Evolutionary conservation across 2,329 filamentous ascomycete species (phyloP).

Genomic region (Microsporum canis): DNA sequence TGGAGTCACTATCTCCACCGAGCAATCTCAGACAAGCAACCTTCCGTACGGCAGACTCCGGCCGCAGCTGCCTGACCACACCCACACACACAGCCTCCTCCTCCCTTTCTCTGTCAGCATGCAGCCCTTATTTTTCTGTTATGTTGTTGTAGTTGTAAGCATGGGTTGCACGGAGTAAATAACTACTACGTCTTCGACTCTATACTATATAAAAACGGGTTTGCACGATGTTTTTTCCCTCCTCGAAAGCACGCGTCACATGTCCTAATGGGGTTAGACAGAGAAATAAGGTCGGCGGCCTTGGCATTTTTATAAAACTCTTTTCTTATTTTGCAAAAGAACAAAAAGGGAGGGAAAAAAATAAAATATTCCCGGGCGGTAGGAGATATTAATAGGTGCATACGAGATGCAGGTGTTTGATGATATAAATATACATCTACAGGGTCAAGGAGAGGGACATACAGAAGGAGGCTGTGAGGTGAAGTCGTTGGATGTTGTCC

Average conservation of each 20-base stretch:
- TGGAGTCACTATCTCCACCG: not conserved
- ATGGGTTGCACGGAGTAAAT: not conserved
- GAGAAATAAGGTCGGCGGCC: slow-evolving; percentile 1
- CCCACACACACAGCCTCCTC: not conserved
- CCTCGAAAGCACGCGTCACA: not conserved
- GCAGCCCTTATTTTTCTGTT: not conserved
- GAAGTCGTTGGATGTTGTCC: not conserved
- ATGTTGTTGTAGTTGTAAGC: not conserved
- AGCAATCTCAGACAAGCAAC: not conserved
- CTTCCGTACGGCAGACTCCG: not conserved
- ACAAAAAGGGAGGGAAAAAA: too few species aligned
- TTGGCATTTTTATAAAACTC: not conserved
- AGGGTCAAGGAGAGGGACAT: not conserved
- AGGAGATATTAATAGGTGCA: not conserved
- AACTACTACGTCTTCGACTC: not conserved
- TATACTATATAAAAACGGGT: not conserved
- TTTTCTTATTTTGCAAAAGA: not conserved
- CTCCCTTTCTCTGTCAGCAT: not conserved
- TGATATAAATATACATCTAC: not conserved
- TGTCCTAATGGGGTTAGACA: not conserved
- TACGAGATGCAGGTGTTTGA: too few species aligned
- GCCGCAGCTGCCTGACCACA: not conserved
- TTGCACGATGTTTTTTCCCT: not conserved
- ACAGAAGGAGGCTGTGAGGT: not conserved
- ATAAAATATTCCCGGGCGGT: not conserved